Evolutionary conservation across 2,329 filamentous ascomycete species (phyloP), one percentile per base, ranked within the genome.

Genomic region (Nigrospora osmanthi): DNA sequence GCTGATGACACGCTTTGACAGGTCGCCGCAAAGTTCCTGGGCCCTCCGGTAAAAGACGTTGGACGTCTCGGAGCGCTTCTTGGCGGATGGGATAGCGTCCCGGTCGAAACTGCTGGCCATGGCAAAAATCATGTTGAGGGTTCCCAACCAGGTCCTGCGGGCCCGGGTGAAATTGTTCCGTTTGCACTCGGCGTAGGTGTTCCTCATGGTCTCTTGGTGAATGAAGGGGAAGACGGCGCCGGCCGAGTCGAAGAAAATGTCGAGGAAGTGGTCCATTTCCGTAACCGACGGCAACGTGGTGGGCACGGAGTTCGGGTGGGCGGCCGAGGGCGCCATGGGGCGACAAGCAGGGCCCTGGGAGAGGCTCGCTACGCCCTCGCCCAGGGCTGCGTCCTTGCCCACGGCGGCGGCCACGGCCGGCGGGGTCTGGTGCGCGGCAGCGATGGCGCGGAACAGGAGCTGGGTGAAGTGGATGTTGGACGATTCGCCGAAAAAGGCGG

Each of bases 401-500:
- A 41, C 12, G 39, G 39, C 31, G n/a, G 39, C 17, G 7, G 28
- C 31, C 14, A 16, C 28, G 28, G 34, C 34, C 16, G 34, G 34
- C 34, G 34, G 16, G 34, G 34, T 35, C 34, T 31, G 39, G 39
- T 33, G 39, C 39, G 14, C n/a, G 13, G 39, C 39, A n/a, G 39
- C 39, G n/a, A 41, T 33, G 30, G 13, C 39, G 39, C 39, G 39
- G 17, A 41, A 32, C 11, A 41, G 39, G 14, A 41, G 28, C 39
- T 41, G 39, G 23, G 39, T 41, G 39, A 41, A 41, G 28, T 33
- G n/a, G 39, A 41, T 41, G 39, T 41, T 41, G 39, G 39, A 41
- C 39, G 39, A 41, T 31, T 41, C 28, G 28, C 39, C 39, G n/a
- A 41, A 41, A n/a, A 41, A 41, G 28, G 39, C 39, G 17, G 39